phyloP scores from a whole-genome alignment of 306 rosid species.

The Vigna reflexopilosa region DNA sequence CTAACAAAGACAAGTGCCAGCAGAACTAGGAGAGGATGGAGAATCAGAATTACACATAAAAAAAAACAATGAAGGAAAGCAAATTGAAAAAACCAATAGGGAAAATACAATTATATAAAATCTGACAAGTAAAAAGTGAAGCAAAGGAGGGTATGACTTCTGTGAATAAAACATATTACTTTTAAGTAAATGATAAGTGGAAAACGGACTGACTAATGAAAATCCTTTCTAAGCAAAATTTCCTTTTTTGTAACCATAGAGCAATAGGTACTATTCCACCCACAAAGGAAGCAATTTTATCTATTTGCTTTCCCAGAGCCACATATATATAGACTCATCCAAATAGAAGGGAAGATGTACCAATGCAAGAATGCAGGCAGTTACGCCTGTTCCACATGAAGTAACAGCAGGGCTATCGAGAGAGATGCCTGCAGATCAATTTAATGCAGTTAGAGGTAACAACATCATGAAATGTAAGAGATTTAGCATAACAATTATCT shows the following conservation, averaged over 20 bases:
- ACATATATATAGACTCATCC: slow-evolving; percentile 1
- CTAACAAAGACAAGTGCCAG: not conserved
- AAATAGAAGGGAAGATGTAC: slow-evolving; percentile 52
- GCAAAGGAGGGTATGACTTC: no score
- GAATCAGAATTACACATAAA: not conserved
- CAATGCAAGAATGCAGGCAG: slow-evolving; percentile 94
- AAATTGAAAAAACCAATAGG: not conserved
- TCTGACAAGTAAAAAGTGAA: no score
- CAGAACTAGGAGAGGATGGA: not conserved
- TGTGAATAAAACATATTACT: no score
- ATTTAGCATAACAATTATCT: slow-evolving; percentile 17
- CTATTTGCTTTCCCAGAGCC: not conserved
- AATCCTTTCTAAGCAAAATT: not conserved
- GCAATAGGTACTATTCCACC: not conserved
- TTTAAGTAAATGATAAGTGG: no score
- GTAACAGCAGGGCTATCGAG: slow-evolving; percentile 75
- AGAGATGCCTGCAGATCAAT: slow-evolving; percentile 71
- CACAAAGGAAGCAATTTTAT: slow-evolving; percentile 5
- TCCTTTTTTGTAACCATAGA: not conserved
- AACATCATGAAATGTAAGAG: slow-evolving; percentile 16
- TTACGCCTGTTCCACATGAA: slow-evolving; percentile 94
- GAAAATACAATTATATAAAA: not conserved
- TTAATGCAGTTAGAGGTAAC: not conserved
- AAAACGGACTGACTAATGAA: no score
- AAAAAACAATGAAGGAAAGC: not conserved